Evolutionary conservation across 192 early-diverging fungal genomes (phyloP), one percentile per base, ranked within the genome.

Genomic region (Coemansia sp.): DNA sequence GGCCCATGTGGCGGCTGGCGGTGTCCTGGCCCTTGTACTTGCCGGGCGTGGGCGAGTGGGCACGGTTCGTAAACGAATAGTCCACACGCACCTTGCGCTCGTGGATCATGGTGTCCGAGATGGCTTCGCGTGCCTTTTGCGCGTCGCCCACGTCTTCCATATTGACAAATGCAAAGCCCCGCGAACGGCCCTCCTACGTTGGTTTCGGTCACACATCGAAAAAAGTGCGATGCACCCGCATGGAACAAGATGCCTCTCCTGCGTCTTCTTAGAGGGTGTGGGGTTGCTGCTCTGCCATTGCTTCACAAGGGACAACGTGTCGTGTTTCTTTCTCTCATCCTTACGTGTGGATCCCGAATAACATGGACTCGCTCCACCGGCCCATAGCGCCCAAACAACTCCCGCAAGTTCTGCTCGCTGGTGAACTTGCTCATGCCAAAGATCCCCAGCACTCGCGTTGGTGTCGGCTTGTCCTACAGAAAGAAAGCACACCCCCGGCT

Each of bases 361-460:
- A 71, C 44, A 46, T 64, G 60, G 11, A 71, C 41, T 22, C 44
- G 59, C 14, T 63, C 52, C 7, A 71, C 36, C 13, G 56, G 60
- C 2, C 67, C 67, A 29, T 54, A 71, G 6, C 46, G 37, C 14
- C 43, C 67, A 55, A 71, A 71, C 11, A 71, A 14, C 7, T 63
- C 60, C 22, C 43, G 59, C 27, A 71, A 38, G 25, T 51, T 37
- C 1, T 45, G 25, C 38, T 71, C 67, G 67, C 33, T 60, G 29
- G 67, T 71, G 18, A 59, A 71, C 44, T 71, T 71, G 67, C 67
- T 71, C 67, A 71, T 71, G n/a, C 60, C 60, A 40, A 71, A 71
- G 34, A 71, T 71, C 3, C 67, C 67, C 25, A 71, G 56, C 18
- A 71, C 60, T 12, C 55, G 52, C 27, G 60, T 51, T 11, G 67